Evolutionary conservation across 2,329 filamentous ascomycete species (phyloP), one percentile per base, ranked within the genome.

Genomic region (Bipolaris gigantea): DNA sequence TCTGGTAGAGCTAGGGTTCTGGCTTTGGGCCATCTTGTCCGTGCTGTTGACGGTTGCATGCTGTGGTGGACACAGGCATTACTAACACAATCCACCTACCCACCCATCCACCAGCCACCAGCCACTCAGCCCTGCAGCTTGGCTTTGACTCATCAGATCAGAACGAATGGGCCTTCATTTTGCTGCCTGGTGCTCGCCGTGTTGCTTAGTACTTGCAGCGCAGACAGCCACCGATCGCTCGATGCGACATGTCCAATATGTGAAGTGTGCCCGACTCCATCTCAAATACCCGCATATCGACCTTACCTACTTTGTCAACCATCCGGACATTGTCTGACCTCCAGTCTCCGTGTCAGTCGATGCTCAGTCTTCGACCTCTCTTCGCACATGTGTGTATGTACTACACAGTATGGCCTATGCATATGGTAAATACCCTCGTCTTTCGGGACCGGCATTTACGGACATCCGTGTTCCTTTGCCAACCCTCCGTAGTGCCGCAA

Each of bases 61-160:
- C 41, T 39, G 33, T 32, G 38, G 16, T 41, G 18, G 16, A 15
- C 19, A 33, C 16, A 16, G 33, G 19, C n/a, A 45, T 47, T 51
- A 47, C 27, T 30, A 11, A 30, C 36, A 55, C 16, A 30, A 30
- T 27, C 27, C 27, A 44, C 23, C 25, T 15, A 36, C 25, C 35
- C 27, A 46, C 21, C 30, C 15, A 34, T 25, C 33, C 34, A 49
- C 30, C 34, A 49, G 30, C 16, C 48, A 43, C 25, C 23, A 42
- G 40, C 40, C 27, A 16, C 30, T 25, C 34, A 49, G 36, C 15
- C 39, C 25, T 56, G 50, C 52, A 47, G 45, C 42, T 46, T 47
- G 36, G 47, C 43, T 30, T 52, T 62, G 61, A 62, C 50, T 62
- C 61, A 63, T 63, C 47, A 35, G 35, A 25, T 27, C 25, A 33